Evolutionary conservation across 768 basidiomycete species (phyloP).

Genomic region (Serendipita sp.): DNA sequence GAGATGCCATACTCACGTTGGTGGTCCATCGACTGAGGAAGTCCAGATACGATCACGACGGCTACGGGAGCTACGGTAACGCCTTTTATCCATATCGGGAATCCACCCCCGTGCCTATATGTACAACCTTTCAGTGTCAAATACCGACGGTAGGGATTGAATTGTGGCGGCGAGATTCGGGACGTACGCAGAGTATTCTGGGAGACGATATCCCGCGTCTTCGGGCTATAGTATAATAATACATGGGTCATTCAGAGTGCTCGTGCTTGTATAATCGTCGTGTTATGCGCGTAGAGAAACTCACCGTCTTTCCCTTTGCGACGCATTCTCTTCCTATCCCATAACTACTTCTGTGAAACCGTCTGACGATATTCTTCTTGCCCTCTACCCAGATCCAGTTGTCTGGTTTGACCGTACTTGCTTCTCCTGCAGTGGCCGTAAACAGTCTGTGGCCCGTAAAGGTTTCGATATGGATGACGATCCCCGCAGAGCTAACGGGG

Average conservation of each 20-base stretch:
- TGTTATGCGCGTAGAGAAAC: background rate
- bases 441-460: slow-evolving; percentile 13
- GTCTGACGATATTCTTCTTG: slow-evolving; percentile 12
- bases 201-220: background rate
- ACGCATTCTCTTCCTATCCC: slow-evolving; percentile 9
- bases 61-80: slow-evolving; percentile 20
- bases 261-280: background rate
- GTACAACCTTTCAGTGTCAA: background rate
- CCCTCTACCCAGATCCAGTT: slow-evolving; percentile 13
- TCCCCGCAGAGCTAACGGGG: background rate
- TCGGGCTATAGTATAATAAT: background rate
- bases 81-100: slow-evolving; percentile 21
- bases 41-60: slow-evolving; percentile 23
- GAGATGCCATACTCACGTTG: slow-evolving; percentile 7
- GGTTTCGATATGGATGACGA: slow-evolving; percentile 11
- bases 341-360: slow-evolving; percentile 11
- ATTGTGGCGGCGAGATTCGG: background rate
- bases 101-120: slow-evolving; percentile 18
- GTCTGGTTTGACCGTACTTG: slow-evolving; percentile 9
- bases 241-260: too few relatives aligned
- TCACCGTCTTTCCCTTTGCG: slow-evolving; percentile 4
- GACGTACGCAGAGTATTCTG: slow-evolving; percentile 2
- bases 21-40: slow-evolving; percentile 21
- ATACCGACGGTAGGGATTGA: too few relatives aligned
- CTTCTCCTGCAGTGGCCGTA: slow-evolving; percentile 7